Base-by-base conservation (phyloP, 305 asterid genomes). In the Fraxinus baroniana region DNA sequence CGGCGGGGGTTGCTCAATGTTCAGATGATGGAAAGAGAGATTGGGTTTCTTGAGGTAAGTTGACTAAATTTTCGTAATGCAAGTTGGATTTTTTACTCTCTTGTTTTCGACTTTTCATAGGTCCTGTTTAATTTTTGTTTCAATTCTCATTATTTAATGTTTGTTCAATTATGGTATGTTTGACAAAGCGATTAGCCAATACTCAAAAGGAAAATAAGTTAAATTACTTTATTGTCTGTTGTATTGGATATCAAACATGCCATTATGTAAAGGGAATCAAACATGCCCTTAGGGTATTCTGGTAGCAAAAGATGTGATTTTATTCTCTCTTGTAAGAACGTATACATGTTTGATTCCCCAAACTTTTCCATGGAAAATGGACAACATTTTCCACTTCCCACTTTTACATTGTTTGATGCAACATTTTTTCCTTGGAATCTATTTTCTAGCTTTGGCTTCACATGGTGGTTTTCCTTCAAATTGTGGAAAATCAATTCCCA, bases 1-100 rank as follows among this genome's bases (percentile, higher is more conserved):
- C 90, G 99, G 81, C 84, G 96, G 82, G 95, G 91, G 84, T 78
- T 91, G 46, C 96, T 93, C 77, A 91, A 89, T 74, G 90, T 90
- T 44, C 98, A 94, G 89, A 84, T 91, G 90, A 83, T 94, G 10
- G 98, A 95, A 85, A 91, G 97, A 74, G 99, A 95, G 87, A 92
- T 94, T 82, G 87, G 94, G 18, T 90, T 90, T 87, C 95, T 95
- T 79, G 83, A 93, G 94, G 98, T 93, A 35, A 79, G 86, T 78
- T 28, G 2, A 7, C 17, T 68, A 12, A 62, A 8, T 62, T 62
- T 52, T 52, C 64, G 13, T 3, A 2, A 15, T 22, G 15, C 33
- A 20, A 62, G 72, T 62, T 24, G 32, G 33, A 62, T 22, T 62
- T 62, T 46, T 52, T 52, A 4, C 22, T 22, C 64, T 17, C 22